phyloP scores from a whole-genome alignment of 1,284 basidiomycete genomes.

The Trichosporon sp. region DNA sequence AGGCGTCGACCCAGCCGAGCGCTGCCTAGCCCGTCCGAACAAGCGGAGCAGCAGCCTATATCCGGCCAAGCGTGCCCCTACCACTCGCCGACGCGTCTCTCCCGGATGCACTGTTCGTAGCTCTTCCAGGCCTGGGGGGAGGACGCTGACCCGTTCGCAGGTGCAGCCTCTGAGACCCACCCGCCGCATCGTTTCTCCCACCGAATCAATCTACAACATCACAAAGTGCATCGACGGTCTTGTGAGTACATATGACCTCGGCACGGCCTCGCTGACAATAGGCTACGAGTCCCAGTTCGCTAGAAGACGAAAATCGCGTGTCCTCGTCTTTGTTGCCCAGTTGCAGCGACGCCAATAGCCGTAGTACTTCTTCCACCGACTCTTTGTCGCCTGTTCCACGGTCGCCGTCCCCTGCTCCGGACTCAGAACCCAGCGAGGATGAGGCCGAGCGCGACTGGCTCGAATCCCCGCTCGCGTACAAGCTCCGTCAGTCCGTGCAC shows the following conservation, averaged over 20 bases:
- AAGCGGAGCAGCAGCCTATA: neutral
- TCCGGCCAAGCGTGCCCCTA: neutral
- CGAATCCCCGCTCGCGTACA: slow-evolving; percentile 21
- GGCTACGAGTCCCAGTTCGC: neutral
- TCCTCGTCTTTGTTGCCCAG: neutral
- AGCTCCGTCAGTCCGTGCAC: neutral
- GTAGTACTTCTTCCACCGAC: neutral
- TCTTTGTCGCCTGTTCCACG: neutral
- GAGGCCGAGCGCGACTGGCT: slow-evolving; percentile 9
- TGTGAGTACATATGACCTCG: slow-evolving; percentile 5
- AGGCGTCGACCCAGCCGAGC: slow-evolving; percentile 24
- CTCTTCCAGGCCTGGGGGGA: neutral
- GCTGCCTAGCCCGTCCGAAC: neutral
- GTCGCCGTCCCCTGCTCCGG: slow-evolving; percentile 4
- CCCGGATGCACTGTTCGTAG: slow-evolving; percentile 7
- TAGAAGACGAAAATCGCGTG: slow-evolving; percentile 21
- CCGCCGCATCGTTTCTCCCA: slow-evolving; percentile 23
- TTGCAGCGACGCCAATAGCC: neutral
- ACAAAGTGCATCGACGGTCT: slow-evolving; percentile 20
- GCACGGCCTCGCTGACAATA: slow-evolving; percentile 12
- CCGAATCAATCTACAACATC: slow-evolving; percentile 20
- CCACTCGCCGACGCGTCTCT: neutral
- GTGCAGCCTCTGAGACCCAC: slow-evolving; percentile 4
- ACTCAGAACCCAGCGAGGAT: slow-evolving; percentile 4
- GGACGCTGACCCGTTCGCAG: neutral